These are phyloP conservation scores for Pyronema omphalodes DNA, from an alignment of 495 filamentous ascomycete genomes.

Conservation along the genomic window DNA sequence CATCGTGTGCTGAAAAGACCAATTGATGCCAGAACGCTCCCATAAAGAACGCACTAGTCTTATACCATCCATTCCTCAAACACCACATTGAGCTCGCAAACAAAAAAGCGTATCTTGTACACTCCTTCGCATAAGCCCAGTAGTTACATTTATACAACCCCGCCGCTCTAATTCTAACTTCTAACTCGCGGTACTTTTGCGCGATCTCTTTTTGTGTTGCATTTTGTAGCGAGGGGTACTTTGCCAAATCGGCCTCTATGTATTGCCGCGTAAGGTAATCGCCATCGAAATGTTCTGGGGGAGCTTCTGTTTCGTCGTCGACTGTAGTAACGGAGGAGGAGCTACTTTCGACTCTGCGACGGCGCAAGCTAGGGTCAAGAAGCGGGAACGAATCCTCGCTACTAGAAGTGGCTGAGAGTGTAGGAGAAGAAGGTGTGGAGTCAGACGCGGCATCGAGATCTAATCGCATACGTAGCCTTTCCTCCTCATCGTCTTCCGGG, in stretches of 20 bases:
- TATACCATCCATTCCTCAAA: constrained; percentile 56
- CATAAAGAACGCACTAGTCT: constrained; percentile 51
- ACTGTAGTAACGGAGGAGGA: constrained; percentile 30
- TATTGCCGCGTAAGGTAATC: constrained; percentile 58
- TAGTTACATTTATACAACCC: constrained; percentile 80
- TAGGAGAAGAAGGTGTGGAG: constrained; percentile 18
- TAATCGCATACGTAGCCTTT: not conserved
- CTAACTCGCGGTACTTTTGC: constrained; percentile 57
- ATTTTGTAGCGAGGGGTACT: constrained; percentile 64
- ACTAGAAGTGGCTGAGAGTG: constrained; percentile 24
- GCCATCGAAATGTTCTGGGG: constrained; percentile 41
- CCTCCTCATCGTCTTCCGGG: constrained; percentile 6
- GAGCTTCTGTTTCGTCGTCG: constrained; percentile 27
- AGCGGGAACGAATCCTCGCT: constrained; percentile 16
- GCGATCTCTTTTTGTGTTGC: constrained; percentile 62
- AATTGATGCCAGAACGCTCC: constrained; percentile 90
- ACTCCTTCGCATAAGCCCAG: constrained; percentile 57
- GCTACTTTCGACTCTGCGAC: constrained; percentile 21
- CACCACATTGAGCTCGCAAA: constrained; percentile 48
- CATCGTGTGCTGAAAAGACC: constrained; percentile 88
- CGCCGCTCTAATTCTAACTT: constrained; percentile 50
- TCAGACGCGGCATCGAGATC: not conserved
- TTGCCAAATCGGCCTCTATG: constrained; percentile 55
- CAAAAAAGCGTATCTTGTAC: constrained; percentile 45
- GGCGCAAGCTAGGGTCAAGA: constrained; percentile 20